phyloP scores from a whole-genome alignment of 306 rosid genomes.

The Senna siamea region DNA sequence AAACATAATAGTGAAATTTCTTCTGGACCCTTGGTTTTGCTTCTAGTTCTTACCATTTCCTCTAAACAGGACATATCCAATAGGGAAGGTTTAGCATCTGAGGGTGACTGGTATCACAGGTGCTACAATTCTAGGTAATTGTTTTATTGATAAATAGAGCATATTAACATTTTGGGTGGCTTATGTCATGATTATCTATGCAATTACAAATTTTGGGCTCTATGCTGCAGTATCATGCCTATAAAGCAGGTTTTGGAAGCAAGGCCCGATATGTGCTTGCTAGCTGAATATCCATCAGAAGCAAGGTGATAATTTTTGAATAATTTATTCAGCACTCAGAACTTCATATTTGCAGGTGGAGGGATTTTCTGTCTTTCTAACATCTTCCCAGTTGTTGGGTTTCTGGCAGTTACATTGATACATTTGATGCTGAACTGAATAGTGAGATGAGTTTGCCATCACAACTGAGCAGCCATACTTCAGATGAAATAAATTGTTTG shows the following conservation, averaged over 20 bases:
- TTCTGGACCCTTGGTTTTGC: constrained; percentile 34
- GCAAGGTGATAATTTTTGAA: constrained; percentile 71
- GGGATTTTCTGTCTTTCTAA: constrained; percentile 13
- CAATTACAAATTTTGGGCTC: constrained; percentile 36
- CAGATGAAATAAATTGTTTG: constrained; percentile 75
- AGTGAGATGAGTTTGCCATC: constrained; percentile 75
- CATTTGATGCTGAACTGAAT: constrained; percentile 67
- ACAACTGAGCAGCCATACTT: constrained; percentile 68
- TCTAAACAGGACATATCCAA: constrained; percentile 88
- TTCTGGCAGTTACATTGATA: constrained; percentile 76
- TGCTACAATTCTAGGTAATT: constrained; percentile 79
- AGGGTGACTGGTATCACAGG: constrained; percentile 84
- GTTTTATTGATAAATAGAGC: constrained; percentile 19
- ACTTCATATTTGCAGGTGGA: constrained; percentile 22
- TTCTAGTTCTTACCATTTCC: constrained; percentile 39
- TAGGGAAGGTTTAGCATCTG: constrained; percentile 97
- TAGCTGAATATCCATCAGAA: constrained; percentile 92
- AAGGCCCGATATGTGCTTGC: constrained; percentile 76
- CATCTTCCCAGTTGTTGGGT: constrained; percentile 28
- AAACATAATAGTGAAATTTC: constrained; percentile 36
- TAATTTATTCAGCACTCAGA: background rate
- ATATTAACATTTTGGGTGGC: constrained; percentile 5
- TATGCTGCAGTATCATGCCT: constrained; percentile 68
- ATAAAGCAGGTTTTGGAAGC: constrained; percentile 74
- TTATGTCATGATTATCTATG: background rate